These are phyloP conservation scores for Sphaerulina vaccinii DNA, from an alignment of 2,329 filamentous ascomycete species.

Conservation along the genomic window DNA sequence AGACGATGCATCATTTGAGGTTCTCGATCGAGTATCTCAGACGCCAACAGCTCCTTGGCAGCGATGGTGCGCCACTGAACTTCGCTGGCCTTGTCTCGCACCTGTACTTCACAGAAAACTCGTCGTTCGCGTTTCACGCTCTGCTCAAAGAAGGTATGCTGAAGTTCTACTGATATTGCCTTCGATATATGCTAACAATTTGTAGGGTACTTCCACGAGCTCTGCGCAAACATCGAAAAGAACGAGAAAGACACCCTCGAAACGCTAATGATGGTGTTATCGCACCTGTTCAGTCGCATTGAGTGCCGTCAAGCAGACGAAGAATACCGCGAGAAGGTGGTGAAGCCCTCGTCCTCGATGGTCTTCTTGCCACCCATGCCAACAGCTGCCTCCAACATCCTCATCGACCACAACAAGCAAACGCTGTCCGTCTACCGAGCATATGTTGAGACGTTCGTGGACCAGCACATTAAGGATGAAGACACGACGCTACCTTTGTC, in stretches of 20 bases:
- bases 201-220: slow-evolving; percentile 58
- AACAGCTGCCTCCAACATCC: slow-evolving; percentile 53
- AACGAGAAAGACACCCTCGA: slow-evolving; percentile 53
- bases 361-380: slow-evolving; percentile 67
- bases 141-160: slow-evolving; percentile 61
- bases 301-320: slow-evolving; percentile 49
- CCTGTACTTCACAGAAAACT: slow-evolving; percentile 74
- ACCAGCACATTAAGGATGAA: slow-evolving; percentile 58
- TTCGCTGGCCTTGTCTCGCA: slow-evolving; percentile 70
- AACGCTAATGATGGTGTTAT: slow-evolving; percentile 66
- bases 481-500: slow-evolving; percentile 63
- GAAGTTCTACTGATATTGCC: background rate
- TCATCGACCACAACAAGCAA: slow-evolving; percentile 63
- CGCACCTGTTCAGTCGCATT: slow-evolving; percentile 67
- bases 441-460: slow-evolving; percentile 68
- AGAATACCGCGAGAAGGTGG: slow-evolving; percentile 49
- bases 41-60: slow-evolving; percentile 64
- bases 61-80: slow-evolving; percentile 64
- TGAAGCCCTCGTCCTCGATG: slow-evolving; percentile 60
- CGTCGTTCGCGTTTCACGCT: slow-evolving; percentile 73
- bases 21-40: slow-evolving; percentile 80
- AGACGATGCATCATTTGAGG: slow-evolving; percentile 71
- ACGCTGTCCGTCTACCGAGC: slow-evolving; percentile 65
- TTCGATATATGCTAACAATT: background rate
- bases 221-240: slow-evolving; percentile 59